Percentiles rank a stretch among this genome's conserved stretches.
phyloP scores from a whole-genome alignment of 73 alveolate species.

The Effrenium voratum region DNA sequence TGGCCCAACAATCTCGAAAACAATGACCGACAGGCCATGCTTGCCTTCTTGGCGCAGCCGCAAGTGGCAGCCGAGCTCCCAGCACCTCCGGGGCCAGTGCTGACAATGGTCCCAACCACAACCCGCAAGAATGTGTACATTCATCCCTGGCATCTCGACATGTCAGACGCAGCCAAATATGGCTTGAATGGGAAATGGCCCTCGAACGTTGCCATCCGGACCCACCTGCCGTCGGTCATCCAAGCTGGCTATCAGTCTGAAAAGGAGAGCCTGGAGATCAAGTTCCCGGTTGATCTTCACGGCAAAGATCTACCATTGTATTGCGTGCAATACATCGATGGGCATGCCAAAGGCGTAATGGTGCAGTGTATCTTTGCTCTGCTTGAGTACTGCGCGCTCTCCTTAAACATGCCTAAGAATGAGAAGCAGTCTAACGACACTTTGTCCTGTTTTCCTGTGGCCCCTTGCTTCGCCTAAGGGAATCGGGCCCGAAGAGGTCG shows the following conservation, averaged over 20 bases:
- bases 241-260: neutral
- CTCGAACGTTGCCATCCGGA: neutral
- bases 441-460: neutral
- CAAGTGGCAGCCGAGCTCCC: neutral
- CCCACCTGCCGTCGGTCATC: neutral
- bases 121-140: neutral
- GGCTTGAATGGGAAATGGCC: conserved; percentile 20
- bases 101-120: neutral
- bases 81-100: neutral
- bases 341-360: conserved; percentile 21
- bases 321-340: conserved; percentile 2
- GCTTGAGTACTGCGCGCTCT: neutral
- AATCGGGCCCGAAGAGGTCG: neutral
- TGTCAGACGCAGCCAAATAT: neutral
- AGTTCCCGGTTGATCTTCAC: neutral
- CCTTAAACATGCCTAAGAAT: neutral
- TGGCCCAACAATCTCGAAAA: no score
- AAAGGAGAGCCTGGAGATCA: neutral
- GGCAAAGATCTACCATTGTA: neutral
- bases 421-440: neutral
- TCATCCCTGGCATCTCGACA: conserved; percentile 8
- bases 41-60: conserved; percentile 15
- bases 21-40: neutral
- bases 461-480: neutral
- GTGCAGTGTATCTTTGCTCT: neutral